These are phyloP conservation scores for Metschnikowia lunata DNA, from an alignment of 805 yeast genomes.

Conservation along the genomic window DNA sequence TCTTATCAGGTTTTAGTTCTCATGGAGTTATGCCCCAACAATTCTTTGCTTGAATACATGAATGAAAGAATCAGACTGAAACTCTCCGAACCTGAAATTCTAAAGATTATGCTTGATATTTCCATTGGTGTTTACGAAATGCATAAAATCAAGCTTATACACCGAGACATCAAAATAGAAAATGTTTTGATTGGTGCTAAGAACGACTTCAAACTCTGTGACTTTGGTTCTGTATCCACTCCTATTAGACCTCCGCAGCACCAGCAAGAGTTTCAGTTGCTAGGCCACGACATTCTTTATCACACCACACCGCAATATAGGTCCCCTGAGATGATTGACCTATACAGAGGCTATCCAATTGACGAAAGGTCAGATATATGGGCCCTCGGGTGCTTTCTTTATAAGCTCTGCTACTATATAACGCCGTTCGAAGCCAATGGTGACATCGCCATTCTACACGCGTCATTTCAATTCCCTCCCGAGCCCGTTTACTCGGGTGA, in stretches of 20 bases:
- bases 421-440: constrained; percentile 93
- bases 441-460: constrained; percentile 81
- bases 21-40: constrained; percentile 90
- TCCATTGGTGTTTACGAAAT: constrained; percentile 75
- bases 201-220: constrained; percentile 77
- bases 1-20: constrained; percentile 81
- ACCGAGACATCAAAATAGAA: constrained; percentile 91
- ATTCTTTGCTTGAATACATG: constrained; percentile 87
- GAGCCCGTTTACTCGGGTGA: constrained; percentile 66
- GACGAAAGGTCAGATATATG: constrained; percentile 93
- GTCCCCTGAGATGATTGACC: constrained; percentile 93
- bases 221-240: constrained; percentile 85
- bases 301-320: constrained; percentile 97
- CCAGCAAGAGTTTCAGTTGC: constrained; percentile 64
- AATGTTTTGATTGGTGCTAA: constrained; percentile 77
- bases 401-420: constrained; percentile 84
- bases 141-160: constrained; percentile 79
- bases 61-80: constrained; percentile 78
- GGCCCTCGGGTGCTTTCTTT: constrained; percentile 92
- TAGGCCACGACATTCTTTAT: constrained; percentile 78
- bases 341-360: constrained; percentile 75
- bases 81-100: constrained; percentile 68
- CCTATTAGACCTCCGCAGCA: constrained; percentile 69
- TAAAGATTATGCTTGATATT: constrained; percentile 80
- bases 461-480: constrained; percentile 72